These are phyloP conservation scores for Phytophthora rubi DNA, from an alignment of 352 stramenopile genomes.

Conservation along the genomic window DNA sequence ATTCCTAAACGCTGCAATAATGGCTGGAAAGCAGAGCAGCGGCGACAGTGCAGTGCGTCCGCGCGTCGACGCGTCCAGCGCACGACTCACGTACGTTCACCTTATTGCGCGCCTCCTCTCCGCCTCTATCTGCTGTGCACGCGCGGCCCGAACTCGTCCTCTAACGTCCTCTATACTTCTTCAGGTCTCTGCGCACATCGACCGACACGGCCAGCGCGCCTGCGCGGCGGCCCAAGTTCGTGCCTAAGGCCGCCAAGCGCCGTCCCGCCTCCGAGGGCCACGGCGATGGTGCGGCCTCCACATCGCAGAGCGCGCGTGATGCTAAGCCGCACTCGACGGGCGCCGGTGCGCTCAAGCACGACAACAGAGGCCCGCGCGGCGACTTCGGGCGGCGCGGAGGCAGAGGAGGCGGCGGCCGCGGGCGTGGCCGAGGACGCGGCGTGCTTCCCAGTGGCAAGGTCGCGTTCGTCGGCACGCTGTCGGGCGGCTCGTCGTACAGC, in stretches of 20 bases:
- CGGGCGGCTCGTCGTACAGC: slow-evolving; percentile 81
- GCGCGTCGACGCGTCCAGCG: slow-evolving; percentile 73
- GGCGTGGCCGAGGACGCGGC: slow-evolving; percentile 54
- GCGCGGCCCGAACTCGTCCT: background rate
- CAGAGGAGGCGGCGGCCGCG: slow-evolving; percentile 55
- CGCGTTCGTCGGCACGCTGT: slow-evolving; percentile 82
- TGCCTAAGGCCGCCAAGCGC: slow-evolving; percentile 74
- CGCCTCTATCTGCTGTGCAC: background rate
- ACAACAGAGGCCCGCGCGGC: slow-evolving; percentile 41
- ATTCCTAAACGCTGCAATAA: slow-evolving; percentile 18
- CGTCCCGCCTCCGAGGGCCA: slow-evolving; percentile 43
- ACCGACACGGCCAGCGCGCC: slow-evolving; percentile 38
- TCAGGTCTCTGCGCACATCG: slow-evolving; percentile 65
- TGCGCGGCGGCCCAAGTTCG: slow-evolving; percentile 76
- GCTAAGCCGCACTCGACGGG: slow-evolving; percentile 30
- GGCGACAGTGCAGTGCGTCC: slow-evolving; percentile 60
- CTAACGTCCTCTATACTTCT: slow-evolving; percentile 13
- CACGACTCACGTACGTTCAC: slow-evolving; percentile 63
- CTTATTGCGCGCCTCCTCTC: background rate
- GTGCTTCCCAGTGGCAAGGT: slow-evolving; percentile 72
- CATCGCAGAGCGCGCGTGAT: slow-evolving; percentile 19
- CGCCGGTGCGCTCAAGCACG: slow-evolving; percentile 28
- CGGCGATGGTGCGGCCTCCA: slow-evolving; percentile 9
- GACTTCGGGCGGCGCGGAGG: slow-evolving; percentile 53
- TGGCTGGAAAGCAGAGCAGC: slow-evolving; percentile 46